phyloP scores from a whole-genome alignment of 2,329 filamentous ascomycete species.

The Fusarium multiceps region DNA sequence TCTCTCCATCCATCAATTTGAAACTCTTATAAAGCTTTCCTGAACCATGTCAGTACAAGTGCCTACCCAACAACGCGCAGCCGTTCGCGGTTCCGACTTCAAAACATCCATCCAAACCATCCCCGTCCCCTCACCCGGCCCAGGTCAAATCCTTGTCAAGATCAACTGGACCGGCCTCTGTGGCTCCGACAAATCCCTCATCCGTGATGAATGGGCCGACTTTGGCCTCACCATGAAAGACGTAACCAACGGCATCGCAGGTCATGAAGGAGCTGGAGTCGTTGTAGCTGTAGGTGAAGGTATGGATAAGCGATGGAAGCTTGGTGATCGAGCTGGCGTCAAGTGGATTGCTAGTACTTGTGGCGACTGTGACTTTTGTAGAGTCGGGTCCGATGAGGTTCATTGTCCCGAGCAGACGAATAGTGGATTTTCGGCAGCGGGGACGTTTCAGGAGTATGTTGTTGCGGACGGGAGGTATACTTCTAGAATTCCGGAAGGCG shows the following conservation, averaged over 20 bases:
- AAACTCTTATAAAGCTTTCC: rapidly evolving
- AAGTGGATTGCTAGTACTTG: constrained; percentile 92
- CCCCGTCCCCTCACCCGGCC: constrained; percentile 35
- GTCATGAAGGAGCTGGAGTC: constrained; percentile 78
- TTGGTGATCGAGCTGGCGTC: constrained; percentile 85
- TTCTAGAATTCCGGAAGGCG: constrained; percentile 78
- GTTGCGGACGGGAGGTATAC: constrained; percentile 85
- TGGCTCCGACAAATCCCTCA: constrained; percentile 43
- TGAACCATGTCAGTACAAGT: constrained; percentile 28
- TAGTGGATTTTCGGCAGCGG: constrained; percentile 89
- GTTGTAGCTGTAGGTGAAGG: constrained; percentile 83
- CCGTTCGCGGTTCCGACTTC: constrained; percentile 33
- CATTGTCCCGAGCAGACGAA: constrained; percentile 78
- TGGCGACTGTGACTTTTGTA: constrained; percentile 82
- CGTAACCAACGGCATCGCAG: constrained; percentile 64
- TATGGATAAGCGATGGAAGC: constrained; percentile 73
- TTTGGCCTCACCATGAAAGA: constrained; percentile 41
- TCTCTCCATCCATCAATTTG: too few species aligned
- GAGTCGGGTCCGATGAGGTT: constrained; percentile 76
- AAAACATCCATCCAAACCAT: constrained; percentile 31
- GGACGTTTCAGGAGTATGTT: constrained; percentile 89
- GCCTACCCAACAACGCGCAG: constrained; percentile 34
- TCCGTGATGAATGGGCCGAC: constrained; percentile 41
- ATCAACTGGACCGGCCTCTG: constrained; percentile 43
- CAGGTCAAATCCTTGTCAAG: constrained; percentile 41